These are phyloP conservation scores for Hypomontagnella monticulosa DNA, from an alignment of 495 filamentous ascomycete genomes.

Conservation along the genomic window DNA sequence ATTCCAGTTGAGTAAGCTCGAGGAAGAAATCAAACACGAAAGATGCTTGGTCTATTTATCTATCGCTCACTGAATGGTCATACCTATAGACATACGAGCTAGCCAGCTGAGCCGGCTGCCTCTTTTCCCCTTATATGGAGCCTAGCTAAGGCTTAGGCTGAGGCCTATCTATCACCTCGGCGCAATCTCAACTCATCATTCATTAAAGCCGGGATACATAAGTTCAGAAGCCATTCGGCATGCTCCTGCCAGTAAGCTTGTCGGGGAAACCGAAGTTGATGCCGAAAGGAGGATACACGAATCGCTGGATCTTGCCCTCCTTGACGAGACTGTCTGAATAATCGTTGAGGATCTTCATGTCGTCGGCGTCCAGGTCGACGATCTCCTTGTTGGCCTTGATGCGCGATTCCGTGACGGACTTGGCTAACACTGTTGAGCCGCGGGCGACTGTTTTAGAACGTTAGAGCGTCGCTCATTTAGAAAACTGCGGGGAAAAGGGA, in stretches of 20 bases:
- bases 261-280: slow-evolving; percentile 82
- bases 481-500: background rate
- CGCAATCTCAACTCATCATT: no score
- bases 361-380: slow-evolving; percentile 71
- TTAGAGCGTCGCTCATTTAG: slow-evolving; percentile 16
- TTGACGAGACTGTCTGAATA: slow-evolving; percentile 67
- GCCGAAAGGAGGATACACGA: slow-evolving; percentile 82
- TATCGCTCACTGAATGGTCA: no score
- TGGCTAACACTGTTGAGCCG: slow-evolving; percentile 78
- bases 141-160: no score
- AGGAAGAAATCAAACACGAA: no score
- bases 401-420: slow-evolving; percentile 77
- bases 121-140: no score
- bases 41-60: no score
- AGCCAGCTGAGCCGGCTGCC: no score
- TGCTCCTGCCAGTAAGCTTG: slow-evolving; percentile 56
- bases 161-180: no score
- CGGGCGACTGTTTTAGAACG: slow-evolving; percentile 64
- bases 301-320: slow-evolving; percentile 71
- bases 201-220: no score
- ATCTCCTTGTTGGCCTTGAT: slow-evolving; percentile 79
- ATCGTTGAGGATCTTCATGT: slow-evolving; percentile 70
- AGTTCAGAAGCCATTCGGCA: slow-evolving; percentile 36
- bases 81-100: no score
- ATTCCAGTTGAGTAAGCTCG: no score